Base-by-base conservation (phyloP, 352 stramenopile species). In the Pythium grandisporangium region DNA sequence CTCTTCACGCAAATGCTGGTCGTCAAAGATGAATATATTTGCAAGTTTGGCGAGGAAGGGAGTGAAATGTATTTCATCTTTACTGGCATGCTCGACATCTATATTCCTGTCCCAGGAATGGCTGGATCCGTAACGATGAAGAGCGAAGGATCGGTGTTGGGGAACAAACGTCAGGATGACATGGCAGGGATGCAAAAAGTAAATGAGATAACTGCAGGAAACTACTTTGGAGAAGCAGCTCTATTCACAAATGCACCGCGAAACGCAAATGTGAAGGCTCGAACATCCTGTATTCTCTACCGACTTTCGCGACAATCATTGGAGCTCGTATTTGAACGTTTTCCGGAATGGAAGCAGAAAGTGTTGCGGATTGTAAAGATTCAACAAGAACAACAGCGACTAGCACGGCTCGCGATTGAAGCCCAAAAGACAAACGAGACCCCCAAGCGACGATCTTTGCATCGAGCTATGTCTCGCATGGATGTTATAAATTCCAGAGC, bases 11-110 rank as follows among this genome's bases (percentile, higher is more conserved):
- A 83, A 53, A 63, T 70, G 4, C 37, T 83, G 21, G 70, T 61
- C 16, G 61, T 76, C 13, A 69, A 74, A 22, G 64, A 79, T 32
- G 63, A 83, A 47, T 76, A 70, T 36, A 57, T 80, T 4, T 80
- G 70, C 36, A 59, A 61, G 13, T 76, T 72, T 26, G 53, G 64
- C 6, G 70, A 83, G 29, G 56, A 78, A 34, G 70, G 70, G 13
- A 70, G 65, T 21, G 70, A 83, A 24, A 83, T 83, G 70, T 83
- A 71, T 37, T 80, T 83, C 48, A 70, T 83, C 19, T 83, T 76
- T 46, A 74, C 67, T 0, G 70, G 67, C 7, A 54, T 65, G 12
- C 42, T 83, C 1, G 70, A 76, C 19, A 77, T 82, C n/a, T 71
- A 68, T 24, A 53, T 83, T 13, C 63, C 63, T 1, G 11, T 36